Base-by-base conservation (phyloP, 1,284 basidiomycete genomes). In the Caloboletus inedulis region DNA sequence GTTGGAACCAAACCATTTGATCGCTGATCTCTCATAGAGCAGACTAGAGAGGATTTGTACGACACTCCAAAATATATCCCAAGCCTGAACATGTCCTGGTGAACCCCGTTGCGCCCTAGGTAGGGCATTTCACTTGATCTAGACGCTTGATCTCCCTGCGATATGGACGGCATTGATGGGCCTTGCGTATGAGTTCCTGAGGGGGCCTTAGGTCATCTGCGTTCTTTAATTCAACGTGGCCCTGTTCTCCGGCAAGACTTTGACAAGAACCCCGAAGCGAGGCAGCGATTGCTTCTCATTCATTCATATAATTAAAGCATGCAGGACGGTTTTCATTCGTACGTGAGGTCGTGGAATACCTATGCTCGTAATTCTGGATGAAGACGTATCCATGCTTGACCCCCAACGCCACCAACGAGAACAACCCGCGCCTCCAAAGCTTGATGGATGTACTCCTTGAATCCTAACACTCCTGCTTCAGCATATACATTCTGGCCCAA, bases 311-410 rank as follows among this genome's bases (percentile, higher is more conserved):
- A 46, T 51, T 49, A 48, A 43, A 56, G 27, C 53, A 49, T 45
- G 48, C 31, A 43, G 35, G 43, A 51, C 33, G 29, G 37, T 14
- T 44, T 50, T 49, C 31, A 23, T 40, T 46, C 41, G 42, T 62
- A 60, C 40, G 51, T 35, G 43, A 51, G 46, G 12, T 43, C n/a
- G 36, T 41, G 49, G 46, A 29, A 27, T 49, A 23, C 43, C 53
- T 57, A 67, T 31, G 52, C 40, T 43, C 31, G 55, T 44, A 71
- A 47, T 46, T 56, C 57, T 31, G 66, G 68, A 62, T 66, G 63
- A 56, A 75, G 61, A 30, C 61, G 42, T 50, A 77, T 66, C 72
- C 74, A 77, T 2, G 62, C 69, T 45, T 58, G 29, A 14, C 65
- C 65, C 34, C 63, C 57, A 33, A 41, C 33, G 12, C 72, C 75